Evolutionary conservation across 352 stramenopile genomes (phyloP), one percentile per base, ranked within the genome.

Genomic region (Globisporangium lucens): DNA sequence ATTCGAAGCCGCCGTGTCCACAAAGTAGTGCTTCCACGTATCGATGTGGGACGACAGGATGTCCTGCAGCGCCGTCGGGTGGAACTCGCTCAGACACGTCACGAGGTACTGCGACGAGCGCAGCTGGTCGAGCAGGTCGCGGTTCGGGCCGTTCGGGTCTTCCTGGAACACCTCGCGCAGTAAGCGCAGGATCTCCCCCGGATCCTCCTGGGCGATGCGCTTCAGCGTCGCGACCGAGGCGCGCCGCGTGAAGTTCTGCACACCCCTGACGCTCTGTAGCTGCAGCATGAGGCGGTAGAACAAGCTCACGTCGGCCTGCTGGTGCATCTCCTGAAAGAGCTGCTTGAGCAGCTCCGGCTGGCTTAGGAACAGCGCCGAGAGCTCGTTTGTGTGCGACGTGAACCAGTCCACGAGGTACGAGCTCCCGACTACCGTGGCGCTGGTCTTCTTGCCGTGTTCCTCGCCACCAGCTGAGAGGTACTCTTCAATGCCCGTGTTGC

Each of bases 211-310:
- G 2, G 83, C 76, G 0, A 90, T 72, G 7, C 76, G 72, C 61
- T 91, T 83, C 0, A 93, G 69, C 3, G 80, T 80, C 12, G 67
- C 63, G 7, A 91, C 71, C 0, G 75, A 84, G 3, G 81, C 79
- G 12, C 78, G 77, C 4, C 80, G 83, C 22, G 87, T 74, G 55
- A 86, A 89, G 41, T 77, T 83, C 61, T 88, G 79, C 15, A 93
- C 80, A 3, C 82, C 82, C 12, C 72, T 69, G n/a, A 81, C 82
- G n/a, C 77, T 75, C 29, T 85, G 71, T 12, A 93, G 69, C 52
- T 86, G 65, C 38, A 88, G n/a, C 80, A 91, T 89, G 20, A 91
- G 63, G 29, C 83, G 77, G 41, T 88, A 83, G 41, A 93, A 89
- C 4, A 78, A 61, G 24, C 73, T 75, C 8, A 77, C 75, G 17